These are phyloP conservation scores for Saccharum spontaneum DNA, from an alignment of 176 grass and related monocot species.

Conservation along the genomic window DNA sequence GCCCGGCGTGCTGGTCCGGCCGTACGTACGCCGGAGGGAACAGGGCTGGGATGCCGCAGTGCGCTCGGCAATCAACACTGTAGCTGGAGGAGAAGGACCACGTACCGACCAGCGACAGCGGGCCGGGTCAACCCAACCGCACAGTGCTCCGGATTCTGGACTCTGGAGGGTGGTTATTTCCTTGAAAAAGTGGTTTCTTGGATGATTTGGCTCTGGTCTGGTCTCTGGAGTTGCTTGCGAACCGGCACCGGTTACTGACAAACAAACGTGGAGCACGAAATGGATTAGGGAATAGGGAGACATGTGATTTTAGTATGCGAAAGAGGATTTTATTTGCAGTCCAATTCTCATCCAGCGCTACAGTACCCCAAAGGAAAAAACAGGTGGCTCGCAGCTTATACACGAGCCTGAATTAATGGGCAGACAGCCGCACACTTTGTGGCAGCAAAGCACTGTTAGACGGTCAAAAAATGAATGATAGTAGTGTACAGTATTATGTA, in stretches of 20 bases:
- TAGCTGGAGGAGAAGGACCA: not conserved
- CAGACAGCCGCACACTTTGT: not conserved
- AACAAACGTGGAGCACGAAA: not conserved
- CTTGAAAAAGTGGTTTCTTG: not conserved
- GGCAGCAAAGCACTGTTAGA: not conserved
- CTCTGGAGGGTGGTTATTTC: not conserved
- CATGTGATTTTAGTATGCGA: not conserved
- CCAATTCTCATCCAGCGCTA: not conserved
- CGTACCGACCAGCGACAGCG: not conserved
- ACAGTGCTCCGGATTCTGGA: not conserved
- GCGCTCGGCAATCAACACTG: not conserved
- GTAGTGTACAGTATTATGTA: not conserved
- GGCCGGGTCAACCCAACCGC: not conserved
- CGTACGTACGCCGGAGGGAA: not conserved
- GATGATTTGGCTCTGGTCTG: not conserved
- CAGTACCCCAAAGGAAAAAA: not conserved
- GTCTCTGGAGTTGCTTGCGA: not conserved
- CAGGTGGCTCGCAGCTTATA: not conserved
- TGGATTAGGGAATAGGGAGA: not conserved
- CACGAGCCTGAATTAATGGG: constrained; percentile 10
- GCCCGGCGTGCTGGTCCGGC: not conserved
- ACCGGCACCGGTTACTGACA: not conserved
- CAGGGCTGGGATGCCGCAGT: no score
- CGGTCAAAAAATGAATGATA: constrained; percentile 21
- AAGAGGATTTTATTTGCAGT: not conserved